These are phyloP conservation scores for Ceratocystis variospora DNA, from an alignment of 2,329 filamentous ascomycete genomes.

Conservation along the genomic window DNA sequence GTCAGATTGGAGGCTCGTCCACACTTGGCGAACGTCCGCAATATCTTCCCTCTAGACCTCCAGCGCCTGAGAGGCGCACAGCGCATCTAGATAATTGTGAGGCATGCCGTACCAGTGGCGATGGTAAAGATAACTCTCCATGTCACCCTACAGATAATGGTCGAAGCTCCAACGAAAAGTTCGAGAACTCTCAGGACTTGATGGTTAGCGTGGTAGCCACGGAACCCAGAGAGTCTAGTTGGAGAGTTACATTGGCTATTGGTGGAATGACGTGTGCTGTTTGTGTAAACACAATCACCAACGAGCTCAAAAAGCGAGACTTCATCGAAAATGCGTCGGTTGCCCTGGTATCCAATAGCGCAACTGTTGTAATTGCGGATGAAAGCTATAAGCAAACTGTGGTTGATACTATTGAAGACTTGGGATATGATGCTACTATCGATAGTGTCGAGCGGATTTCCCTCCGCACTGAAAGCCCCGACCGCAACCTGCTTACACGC, in stretches of 20 bases:
- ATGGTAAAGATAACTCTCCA: neutral
- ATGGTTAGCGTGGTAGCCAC: slow-evolving; percentile 14
- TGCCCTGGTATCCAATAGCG: slow-evolving; percentile 55
- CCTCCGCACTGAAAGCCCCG: slow-evolving; percentile 23
- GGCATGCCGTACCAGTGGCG: slow-evolving; percentile 24
- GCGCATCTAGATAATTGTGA: slow-evolving; percentile 30
- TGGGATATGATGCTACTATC: slow-evolving; percentile 53
- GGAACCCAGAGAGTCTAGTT: slow-evolving; percentile 23
- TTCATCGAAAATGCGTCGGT: slow-evolving; percentile 42
- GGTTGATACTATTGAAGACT: slow-evolving; percentile 40
- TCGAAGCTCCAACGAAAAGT: neutral
- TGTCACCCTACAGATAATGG: neutral
- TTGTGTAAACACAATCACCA: slow-evolving; percentile 50
- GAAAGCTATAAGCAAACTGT: slow-evolving; percentile 26
- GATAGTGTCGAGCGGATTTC: slow-evolving; percentile 35
- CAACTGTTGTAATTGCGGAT: slow-evolving; percentile 41
- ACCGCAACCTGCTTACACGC: slow-evolving; percentile 23
- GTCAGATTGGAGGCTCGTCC: neutral
- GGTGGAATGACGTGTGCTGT: slow-evolving; percentile 62
- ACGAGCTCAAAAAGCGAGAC: slow-evolving; percentile 39
- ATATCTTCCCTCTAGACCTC: slow-evolving; percentile 18
- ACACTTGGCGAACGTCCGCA: neutral
- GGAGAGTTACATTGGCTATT: slow-evolving; percentile 44
- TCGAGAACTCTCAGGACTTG: neutral
- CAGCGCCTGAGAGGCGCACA: slow-evolving; percentile 9